Percentiles rank a stretch among this genome's conserved stretches.
phyloP scores from a whole-genome alignment of 257 asterid species.

The Lycium ferocissimum region DNA sequence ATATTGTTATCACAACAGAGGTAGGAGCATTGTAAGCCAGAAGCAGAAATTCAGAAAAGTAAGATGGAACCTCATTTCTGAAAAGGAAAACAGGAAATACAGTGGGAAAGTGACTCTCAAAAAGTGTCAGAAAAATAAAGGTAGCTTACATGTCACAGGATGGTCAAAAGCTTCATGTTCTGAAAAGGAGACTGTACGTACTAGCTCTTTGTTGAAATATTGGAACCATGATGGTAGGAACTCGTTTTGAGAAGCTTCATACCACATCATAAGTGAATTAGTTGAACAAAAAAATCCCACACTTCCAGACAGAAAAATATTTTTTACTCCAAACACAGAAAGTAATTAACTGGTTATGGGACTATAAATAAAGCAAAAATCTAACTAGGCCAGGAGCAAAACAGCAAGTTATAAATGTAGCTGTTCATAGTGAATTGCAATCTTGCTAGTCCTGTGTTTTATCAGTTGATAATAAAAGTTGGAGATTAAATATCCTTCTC shows the following conservation, averaged over 20 bases:
- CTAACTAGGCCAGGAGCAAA: background rate
- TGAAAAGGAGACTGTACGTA: conserved; percentile 78
- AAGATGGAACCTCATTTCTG: conserved; percentile 34
- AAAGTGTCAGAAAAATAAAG: conserved; percentile 15
- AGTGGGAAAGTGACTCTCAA: background rate
- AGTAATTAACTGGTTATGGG: conserved; percentile 22
- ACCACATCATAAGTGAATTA: conserved; percentile 38
- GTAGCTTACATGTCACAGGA: conserved; percentile 93
- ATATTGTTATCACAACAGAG: conserved; percentile 37
- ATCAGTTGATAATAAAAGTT: conserved; percentile 3
- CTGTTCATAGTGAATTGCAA: background rate
- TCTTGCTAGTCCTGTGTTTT: background rate
- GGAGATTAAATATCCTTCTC: background rate
- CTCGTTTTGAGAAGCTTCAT: conserved; percentile 74
- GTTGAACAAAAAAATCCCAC: conserved; percentile 33
- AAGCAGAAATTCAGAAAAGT: conserved; percentile 18
- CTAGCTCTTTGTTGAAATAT: conserved; percentile 85
- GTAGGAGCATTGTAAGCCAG: conserved; percentile 41
- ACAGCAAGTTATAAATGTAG: background rate
- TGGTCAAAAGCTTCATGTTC: conserved; percentile 98
- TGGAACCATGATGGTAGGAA: conserved; percentile 88
- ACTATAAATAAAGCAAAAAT: conserved; percentile 15
- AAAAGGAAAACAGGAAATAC: conserved; percentile 20
- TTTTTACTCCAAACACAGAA: conserved; percentile 6
- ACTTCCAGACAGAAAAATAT: background rate